Base-by-base conservation (phyloP, 192 early-diverging fungal species). In the Endogone sp. region DNA sequence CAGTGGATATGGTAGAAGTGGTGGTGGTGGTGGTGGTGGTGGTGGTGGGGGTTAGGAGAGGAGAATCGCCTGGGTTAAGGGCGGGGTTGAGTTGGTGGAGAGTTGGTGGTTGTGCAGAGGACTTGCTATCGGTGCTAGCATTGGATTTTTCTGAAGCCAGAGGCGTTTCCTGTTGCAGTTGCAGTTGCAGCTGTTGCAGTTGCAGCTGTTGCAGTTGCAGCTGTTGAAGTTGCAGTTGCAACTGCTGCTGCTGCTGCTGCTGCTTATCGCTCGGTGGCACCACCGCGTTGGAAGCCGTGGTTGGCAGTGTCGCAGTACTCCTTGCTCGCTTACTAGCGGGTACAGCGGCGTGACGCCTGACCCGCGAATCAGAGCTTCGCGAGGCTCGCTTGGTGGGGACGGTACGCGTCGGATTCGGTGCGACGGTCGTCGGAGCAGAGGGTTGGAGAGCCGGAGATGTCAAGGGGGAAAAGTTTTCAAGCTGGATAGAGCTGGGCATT, bases 371-470 rank as follows among this genome's bases (percentile, higher is more conserved):
- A 16, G 16, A 6, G 37, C 16, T 49, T 11, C 37, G 37, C 9
- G 37, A 6, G 37, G 37, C 0, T 6, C 37, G 37, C 16, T 49
- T 49, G 6, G 37, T 49, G 37, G 16, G 16, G 1, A 1, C 37
- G 9, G 37, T 49, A 16, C 37, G 37, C 6, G 37, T 49, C 37
- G 37, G 16, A 16, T 6, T 49, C 37, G 68, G 56, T 22, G 29
- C 9, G 69, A 32, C 62, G 27, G 25, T 44, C 23, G 23, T 37
- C 65, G 75, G 64, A 24, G 58, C 20, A 24, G 81, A 77, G 3
- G 87, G 84, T 10, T 74, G 68, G 20, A 90, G 70, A 4, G 86
- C 86, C 29, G 90, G 90, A 0, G 90, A 91, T 3, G 90, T 80
- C 11, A 91, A 57, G 2, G 90, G 90, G 21, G 80, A 85, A 67